A percentile compares a stretch with the other conserved stretches of the same genome.
These are phyloP conservation scores for Clarireedia monteithiana DNA, from an alignment of 2,329 filamentous ascomycete genomes.

Conservation along the genomic window DNA sequence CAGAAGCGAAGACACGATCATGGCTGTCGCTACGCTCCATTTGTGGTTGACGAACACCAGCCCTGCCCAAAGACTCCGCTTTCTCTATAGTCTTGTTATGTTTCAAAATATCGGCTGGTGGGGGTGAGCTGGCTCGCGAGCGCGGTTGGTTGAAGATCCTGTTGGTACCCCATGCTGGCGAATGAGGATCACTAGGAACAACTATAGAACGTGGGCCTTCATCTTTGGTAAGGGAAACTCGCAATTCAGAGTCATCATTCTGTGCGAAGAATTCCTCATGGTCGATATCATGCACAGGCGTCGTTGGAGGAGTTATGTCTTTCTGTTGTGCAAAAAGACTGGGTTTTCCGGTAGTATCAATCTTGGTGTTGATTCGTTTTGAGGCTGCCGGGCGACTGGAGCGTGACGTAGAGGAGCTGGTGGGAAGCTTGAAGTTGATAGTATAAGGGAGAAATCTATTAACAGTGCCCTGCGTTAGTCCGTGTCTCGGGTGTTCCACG, in stretches of 20 bases:
- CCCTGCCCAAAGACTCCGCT: constrained; percentile 48
- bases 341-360: constrained; percentile 46
- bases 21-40: constrained; percentile 53
- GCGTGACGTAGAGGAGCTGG: constrained; percentile 30
- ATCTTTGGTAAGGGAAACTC: constrained; percentile 47
- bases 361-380: constrained; percentile 39
- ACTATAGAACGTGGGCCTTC: constrained; percentile 42
- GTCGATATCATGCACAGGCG: constrained; percentile 31
- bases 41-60: constrained; percentile 49
- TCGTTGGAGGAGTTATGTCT: constrained; percentile 28
- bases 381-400: constrained; percentile 13
- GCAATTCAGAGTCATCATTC: constrained; percentile 42
- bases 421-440: constrained; percentile 70
- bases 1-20: constrained; percentile 65
- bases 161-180: constrained; percentile 63
- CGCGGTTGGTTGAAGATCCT: constrained; percentile 53
- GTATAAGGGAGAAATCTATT: constrained; percentile 85
- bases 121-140: constrained; percentile 65
- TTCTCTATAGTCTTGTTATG: constrained; percentile 51
- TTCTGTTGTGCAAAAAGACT: constrained; percentile 27
- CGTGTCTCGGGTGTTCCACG: background rate
- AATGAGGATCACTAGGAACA: constrained; percentile 65
- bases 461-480: background rate
- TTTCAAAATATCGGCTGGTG: constrained; percentile 68
- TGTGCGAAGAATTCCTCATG: constrained; percentile 45